A percentile compares a stretch with the other conserved stretches of the same genome.
Evolutionary conservation across 208 protist species (phyloP).

Genomic region (Trypanosoma cruzi): DNA sequence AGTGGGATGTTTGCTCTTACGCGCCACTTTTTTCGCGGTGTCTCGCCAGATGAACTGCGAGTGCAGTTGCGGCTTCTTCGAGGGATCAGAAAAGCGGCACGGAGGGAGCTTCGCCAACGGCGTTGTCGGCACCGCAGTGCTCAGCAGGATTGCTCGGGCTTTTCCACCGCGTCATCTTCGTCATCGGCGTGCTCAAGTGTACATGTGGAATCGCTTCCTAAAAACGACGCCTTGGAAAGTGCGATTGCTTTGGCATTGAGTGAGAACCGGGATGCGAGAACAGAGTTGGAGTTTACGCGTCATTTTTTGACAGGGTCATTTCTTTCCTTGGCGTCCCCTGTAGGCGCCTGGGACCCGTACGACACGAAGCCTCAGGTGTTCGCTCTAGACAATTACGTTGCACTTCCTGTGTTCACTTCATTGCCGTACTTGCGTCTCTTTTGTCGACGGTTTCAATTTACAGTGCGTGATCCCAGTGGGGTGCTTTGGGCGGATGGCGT

Average conservation of each 20-base stretch:
- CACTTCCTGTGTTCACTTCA: constrained; percentile 89
- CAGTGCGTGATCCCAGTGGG: constrained; percentile 78
- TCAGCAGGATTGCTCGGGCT: constrained; percentile 10
- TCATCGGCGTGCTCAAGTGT: background rate
- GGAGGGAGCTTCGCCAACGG: background rate
- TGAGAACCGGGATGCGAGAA: constrained; percentile 74
- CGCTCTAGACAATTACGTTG: constrained; percentile 81
- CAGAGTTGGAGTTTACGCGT: constrained; percentile 82
- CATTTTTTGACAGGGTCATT: constrained; percentile 72
- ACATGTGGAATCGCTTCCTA: constrained; percentile 51
- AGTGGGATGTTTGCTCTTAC: constrained; percentile 10
- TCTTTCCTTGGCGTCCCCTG: constrained; percentile 83
- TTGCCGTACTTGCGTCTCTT: constrained; percentile 76
- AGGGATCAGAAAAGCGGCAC: constrained; percentile 7
- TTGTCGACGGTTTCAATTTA: constrained; percentile 63
- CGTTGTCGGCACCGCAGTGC: constrained; percentile 2
- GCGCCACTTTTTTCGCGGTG: constrained; percentile 12
- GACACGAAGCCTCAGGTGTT: constrained; percentile 91
- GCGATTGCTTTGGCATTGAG: constrained; percentile 77
- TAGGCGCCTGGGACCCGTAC: constrained; percentile 82
- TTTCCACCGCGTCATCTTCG: constrained; percentile 11
- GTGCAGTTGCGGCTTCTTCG: constrained; percentile 24
- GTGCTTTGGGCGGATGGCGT: constrained; percentile 68
- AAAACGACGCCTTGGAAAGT: constrained; percentile 69
- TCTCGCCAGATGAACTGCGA: constrained; percentile 16